Percentiles rank a stretch among this genome's conserved stretches.
Conservation (phyloP, 192 early-diverging fungal genomes). For the Coemansia sp. region DNA sequence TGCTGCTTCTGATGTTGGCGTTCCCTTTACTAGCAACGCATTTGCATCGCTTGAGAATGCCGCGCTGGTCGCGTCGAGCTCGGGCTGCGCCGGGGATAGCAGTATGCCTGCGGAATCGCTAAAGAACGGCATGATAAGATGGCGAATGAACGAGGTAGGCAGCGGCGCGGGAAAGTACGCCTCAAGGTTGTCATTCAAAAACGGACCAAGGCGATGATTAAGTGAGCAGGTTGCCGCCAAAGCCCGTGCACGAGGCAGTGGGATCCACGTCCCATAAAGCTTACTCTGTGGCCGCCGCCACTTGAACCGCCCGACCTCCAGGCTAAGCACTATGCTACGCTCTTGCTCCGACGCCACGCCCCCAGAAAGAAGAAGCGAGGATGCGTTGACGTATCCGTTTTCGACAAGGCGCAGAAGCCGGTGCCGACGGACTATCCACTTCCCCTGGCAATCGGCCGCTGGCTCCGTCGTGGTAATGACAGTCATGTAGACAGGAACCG, state of each 20-base stretch:
- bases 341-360: constrained; percentile 85
- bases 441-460: constrained; percentile 33
- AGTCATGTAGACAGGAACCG: constrained; percentile 57
- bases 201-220: constrained; percentile 70
- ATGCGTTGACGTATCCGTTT: constrained; percentile 85
- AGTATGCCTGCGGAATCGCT: constrained; percentile 26
- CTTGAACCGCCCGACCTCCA: constrained; percentile 80
- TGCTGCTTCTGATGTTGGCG: background rate
- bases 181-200: constrained; percentile 77
- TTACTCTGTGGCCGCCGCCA: constrained; percentile 69
- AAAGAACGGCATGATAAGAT: constrained; percentile 56
- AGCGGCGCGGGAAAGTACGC: constrained; percentile 66
- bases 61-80: background rate
- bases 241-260: constrained; percentile 79
- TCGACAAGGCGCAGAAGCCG: constrained; percentile 79
- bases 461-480: constrained; percentile 51
- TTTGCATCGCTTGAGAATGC: background rate
- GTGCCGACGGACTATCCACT: constrained; percentile 60
- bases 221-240: constrained; percentile 82
- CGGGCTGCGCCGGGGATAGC: constrained; percentile 10
- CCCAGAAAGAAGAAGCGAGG: constrained; percentile 81
- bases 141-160: constrained; percentile 57
- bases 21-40: background rate
- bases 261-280: constrained; percentile 92
- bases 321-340: constrained; percentile 79